Evolutionary conservation across 129 eudicot genomes (phyloP).

Genomic region (Glebionis coronaria): DNA sequence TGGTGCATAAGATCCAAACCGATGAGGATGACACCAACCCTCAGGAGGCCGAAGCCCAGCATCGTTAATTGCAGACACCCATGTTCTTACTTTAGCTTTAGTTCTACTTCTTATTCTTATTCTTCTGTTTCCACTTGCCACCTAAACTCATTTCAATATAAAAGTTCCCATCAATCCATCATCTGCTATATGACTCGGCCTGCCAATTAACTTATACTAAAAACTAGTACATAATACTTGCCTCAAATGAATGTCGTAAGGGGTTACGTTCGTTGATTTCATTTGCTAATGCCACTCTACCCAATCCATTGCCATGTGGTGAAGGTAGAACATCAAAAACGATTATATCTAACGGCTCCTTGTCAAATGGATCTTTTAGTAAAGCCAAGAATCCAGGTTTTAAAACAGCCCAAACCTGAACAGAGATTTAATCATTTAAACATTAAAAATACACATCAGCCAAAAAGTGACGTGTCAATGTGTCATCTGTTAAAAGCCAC

Average conservation of each 20-base stretch:
- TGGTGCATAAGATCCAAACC: slow-evolving; percentile 96
- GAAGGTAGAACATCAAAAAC: slow-evolving; percentile 93
- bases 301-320: slow-evolving; percentile 73
- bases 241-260: slow-evolving; percentile 88
- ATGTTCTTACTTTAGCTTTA: slow-evolving; percentile 67
- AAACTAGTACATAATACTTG: slow-evolving; percentile 20
- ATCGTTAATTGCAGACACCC: slow-evolving; percentile 95
- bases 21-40: slow-evolving; percentile 99
- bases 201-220: slow-evolving; percentile 1
- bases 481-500: not conserved
- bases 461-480: not conserved
- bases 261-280: slow-evolving; percentile 89
- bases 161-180: not conserved
- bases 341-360: slow-evolving; percentile 79
- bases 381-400: slow-evolving; percentile 98
- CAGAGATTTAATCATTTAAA: not conserved
- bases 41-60: slow-evolving; percentile 94
- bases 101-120: slow-evolving; percentile 65
- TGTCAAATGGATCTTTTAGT: slow-evolving; percentile 84
- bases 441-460: slow-evolving; percentile 7
- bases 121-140: slow-evolving; percentile 88
- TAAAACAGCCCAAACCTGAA: slow-evolving; percentile 96
- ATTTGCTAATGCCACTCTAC: slow-evolving; percentile 67
- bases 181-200: not conserved
- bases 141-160: slow-evolving; percentile 45